Percentiles rank a stretch among this genome's conserved stretches.
Conservation (phyloP, 768 basidiomycete species). For the Trametes cingulata region DNA sequence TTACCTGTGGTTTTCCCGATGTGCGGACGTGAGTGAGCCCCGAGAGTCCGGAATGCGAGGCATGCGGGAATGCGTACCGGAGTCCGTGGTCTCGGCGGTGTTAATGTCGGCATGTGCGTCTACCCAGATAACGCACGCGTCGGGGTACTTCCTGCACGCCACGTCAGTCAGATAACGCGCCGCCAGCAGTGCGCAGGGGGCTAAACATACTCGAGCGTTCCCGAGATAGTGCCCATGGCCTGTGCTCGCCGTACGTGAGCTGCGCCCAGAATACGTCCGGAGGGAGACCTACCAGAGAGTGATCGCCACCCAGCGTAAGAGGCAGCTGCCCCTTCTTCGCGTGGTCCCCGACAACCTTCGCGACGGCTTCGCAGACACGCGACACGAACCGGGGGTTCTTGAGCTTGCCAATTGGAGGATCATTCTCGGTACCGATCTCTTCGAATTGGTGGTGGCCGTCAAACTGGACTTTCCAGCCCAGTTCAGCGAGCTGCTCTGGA, state of each 20-base stretch:
- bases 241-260: slow-evolving; percentile 26
- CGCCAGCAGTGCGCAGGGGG: background rate
- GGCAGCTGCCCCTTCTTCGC: slow-evolving; percentile 79
- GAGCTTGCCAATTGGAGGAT: slow-evolving; percentile 84
- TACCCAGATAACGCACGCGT: slow-evolving; percentile 91
- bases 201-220: slow-evolving; percentile 67
- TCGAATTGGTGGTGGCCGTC: slow-evolving; percentile 91
- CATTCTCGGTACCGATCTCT: slow-evolving; percentile 58
- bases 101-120: slow-evolving; percentile 99
- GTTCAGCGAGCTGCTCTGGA: slow-evolving; percentile 65
- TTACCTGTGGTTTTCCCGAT: slow-evolving; percentile 55
- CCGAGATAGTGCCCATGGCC: slow-evolving; percentile 94
- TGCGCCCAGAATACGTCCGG: background rate
- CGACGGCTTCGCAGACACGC: slow-evolving; percentile 76
- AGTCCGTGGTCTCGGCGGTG: slow-evolving; percentile 76
- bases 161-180: background rate
- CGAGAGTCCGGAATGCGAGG: background rate
- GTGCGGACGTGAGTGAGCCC: background rate
- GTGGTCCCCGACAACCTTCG: slow-evolving; percentile 73
- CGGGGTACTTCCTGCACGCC: slow-evolving; percentile 58
- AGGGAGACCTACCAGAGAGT: slow-evolving; percentile 70
- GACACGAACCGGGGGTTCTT: slow-evolving; percentile 91
- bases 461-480: slow-evolving; percentile 91
- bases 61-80: slow-evolving; percentile 47
- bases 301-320: slow-evolving; percentile 93